These are phyloP conservation scores for Penicillium corylophilum DNA, from an alignment of 2,329 filamentous ascomycete species.

Conservation along the genomic window DNA sequence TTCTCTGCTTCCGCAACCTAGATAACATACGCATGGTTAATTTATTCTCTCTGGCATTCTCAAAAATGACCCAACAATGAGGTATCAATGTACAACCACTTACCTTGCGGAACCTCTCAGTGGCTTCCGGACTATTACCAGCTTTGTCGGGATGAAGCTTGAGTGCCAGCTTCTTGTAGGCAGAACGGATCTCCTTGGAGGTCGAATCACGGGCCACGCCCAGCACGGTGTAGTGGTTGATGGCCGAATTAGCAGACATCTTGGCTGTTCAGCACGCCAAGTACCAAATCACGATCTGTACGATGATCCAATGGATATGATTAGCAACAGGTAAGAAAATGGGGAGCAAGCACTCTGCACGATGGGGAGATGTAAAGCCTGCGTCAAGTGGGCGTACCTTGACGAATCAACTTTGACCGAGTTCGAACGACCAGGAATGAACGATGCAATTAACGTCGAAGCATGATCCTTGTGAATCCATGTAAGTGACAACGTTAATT, in stretches of 20 bases:
- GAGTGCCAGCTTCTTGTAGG: conserved; percentile 37
- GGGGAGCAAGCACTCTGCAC: neutral
- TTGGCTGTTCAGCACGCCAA: neutral
- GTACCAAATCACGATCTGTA: neutral
- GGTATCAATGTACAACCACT: neutral
- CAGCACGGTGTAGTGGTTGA: conserved; percentile 30
- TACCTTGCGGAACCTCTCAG: conserved; percentile 27
- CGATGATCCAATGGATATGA: neutral
- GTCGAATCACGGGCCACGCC: conserved; percentile 26
- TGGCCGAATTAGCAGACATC: conserved; percentile 7
- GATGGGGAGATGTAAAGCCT: neutral
- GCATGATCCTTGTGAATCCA: neutral
- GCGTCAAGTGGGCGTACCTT: neutral
- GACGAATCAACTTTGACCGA: neutral
- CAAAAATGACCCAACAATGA: neutral
- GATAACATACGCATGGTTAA: neutral
- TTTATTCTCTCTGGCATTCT: neutral
- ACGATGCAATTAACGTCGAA: neutral
- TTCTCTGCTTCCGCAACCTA: conserved; percentile 37
- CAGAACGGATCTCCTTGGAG: conserved; percentile 32
- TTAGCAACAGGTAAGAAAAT: neutral
- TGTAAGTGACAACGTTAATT: neutral
- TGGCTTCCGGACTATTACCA: conserved; percentile 8
- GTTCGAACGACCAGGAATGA: neutral
- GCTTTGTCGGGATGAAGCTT: conserved; percentile 37